Evolutionary conservation across 2,329 filamentous ascomycete species (phyloP).

Genomic region (Colletotrichum somersetense): DNA sequence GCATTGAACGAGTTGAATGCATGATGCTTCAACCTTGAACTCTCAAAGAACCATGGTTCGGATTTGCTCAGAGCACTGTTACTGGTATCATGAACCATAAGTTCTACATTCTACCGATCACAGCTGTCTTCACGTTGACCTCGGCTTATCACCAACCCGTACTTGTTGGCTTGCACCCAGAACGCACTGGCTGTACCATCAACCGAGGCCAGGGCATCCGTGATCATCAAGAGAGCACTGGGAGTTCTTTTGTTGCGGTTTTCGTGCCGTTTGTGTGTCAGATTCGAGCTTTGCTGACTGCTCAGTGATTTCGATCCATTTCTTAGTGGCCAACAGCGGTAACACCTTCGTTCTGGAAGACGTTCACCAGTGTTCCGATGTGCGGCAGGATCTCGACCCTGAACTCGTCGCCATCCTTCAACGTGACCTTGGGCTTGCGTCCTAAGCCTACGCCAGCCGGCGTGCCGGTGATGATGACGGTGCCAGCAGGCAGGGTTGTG

Average conservation of each 20-base stretch:
- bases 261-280: not conserved
- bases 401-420: constrained; percentile 57
- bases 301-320: too few relatives aligned
- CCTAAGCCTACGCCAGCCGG: constrained; percentile 57
- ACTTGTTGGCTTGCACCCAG: not conserved
- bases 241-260: not conserved
- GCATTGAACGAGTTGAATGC: not conserved
- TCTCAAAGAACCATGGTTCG: not conserved
- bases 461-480: constrained; percentile 59
- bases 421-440: constrained; percentile 52
- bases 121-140: not conserved
- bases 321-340: constrained; percentile 12
- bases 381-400: constrained; percentile 57
- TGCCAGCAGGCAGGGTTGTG: constrained; percentile 57
- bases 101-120: not conserved
- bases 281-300: too few relatives aligned
- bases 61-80: too few relatives aligned
- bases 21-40: accelerated
- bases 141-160: not conserved
- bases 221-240: too few relatives aligned
- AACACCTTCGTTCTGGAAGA: constrained; percentile 34
- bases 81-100: too few relatives aligned
- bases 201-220: not conserved
- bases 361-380: constrained; percentile 58
- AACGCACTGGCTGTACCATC: not conserved